These are phyloP conservation scores for Stemphylium vesicarium DNA, from an alignment of 2,329 filamentous ascomycete genomes.

Conservation along the genomic window DNA sequence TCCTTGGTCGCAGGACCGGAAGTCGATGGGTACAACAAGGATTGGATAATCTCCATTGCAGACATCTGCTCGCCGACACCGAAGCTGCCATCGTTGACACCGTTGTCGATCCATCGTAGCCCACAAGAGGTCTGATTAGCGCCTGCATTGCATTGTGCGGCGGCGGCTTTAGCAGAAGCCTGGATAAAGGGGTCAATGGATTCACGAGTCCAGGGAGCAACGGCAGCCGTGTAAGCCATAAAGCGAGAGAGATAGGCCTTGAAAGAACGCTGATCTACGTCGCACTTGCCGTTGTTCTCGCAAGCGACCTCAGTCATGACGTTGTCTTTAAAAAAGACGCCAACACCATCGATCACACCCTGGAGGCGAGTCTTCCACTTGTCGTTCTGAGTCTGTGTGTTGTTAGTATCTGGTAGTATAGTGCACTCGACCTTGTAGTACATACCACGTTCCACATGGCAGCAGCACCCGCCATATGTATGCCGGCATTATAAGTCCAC, in stretches of 20 bases:
- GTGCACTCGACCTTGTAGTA: neutral
- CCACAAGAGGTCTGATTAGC: conserved; percentile 55
- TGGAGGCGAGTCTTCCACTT: conserved; percentile 39
- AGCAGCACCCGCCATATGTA: conserved; percentile 55
- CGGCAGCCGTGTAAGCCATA: conserved; percentile 51
- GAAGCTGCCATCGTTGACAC: conserved; percentile 54
- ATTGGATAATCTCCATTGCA: conserved; percentile 61
- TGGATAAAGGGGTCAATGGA: conserved; percentile 60
- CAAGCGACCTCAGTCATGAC: conserved; percentile 58
- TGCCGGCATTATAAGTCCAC: conserved; percentile 57
- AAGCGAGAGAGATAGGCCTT: conserved; percentile 54
- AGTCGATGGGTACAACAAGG: conserved; percentile 47
- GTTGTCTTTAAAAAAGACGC: conserved; percentile 53
- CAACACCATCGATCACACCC: conserved; percentile 45
- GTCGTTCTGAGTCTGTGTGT: conserved; percentile 38
- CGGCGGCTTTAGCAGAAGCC: conserved; percentile 63
- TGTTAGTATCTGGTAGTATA: conserved; percentile 13
- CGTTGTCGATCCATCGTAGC: conserved; percentile 52
- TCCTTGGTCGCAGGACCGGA: conserved; percentile 53
- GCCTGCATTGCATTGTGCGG: conserved; percentile 60
- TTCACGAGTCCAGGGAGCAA: conserved; percentile 46
- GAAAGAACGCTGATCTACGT: conserved; percentile 57
- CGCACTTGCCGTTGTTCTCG: conserved; percentile 54
- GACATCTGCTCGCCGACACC: conserved; percentile 68
- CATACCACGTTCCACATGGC: conserved; percentile 58